Conservation (phyloP, 2,329 filamentous ascomycete genomes). For the Stachybotrys chlorohalonatus region DNA sequence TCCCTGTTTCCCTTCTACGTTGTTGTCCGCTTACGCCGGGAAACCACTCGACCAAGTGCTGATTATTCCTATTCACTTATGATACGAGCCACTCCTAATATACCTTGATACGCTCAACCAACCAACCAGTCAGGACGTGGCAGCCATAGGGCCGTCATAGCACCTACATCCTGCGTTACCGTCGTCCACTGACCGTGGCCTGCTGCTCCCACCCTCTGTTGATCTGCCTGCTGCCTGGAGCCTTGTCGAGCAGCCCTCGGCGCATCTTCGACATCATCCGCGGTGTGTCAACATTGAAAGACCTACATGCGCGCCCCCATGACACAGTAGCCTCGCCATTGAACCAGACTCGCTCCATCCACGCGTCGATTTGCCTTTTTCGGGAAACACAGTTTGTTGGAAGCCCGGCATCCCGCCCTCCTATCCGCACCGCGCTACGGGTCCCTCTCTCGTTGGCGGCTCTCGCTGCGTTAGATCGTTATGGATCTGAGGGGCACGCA, state of each 20-base stretch:
- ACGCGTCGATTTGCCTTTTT: neutral
- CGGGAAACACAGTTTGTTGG: neutral
- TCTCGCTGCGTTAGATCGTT: neutral
- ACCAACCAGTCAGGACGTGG: neutral
- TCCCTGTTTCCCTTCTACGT: too few species aligned
- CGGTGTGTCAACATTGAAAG: too few species aligned
- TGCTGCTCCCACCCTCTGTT: neutral
- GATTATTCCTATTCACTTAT: neutral
- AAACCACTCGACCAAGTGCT: neutral
- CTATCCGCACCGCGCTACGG: neutral
- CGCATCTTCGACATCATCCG: too few species aligned
- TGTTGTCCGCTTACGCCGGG: too few species aligned
- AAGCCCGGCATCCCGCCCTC: neutral
- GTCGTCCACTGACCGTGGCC: neutral
- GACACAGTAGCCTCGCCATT: too few species aligned
- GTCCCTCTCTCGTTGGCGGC: neutral
- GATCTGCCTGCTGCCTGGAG: neutral
- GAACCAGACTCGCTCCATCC: too few species aligned
- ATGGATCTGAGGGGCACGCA: constrained; percentile 19
- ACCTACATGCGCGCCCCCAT: too few species aligned
- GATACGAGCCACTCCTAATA: neutral
- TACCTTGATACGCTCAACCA: neutral
- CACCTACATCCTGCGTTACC: neutral
- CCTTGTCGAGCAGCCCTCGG: neutral
- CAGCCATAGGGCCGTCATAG: neutral